Evolutionary conservation across 441 rosid genomes (phyloP).

Genomic region (Hura crepitans): DNA sequence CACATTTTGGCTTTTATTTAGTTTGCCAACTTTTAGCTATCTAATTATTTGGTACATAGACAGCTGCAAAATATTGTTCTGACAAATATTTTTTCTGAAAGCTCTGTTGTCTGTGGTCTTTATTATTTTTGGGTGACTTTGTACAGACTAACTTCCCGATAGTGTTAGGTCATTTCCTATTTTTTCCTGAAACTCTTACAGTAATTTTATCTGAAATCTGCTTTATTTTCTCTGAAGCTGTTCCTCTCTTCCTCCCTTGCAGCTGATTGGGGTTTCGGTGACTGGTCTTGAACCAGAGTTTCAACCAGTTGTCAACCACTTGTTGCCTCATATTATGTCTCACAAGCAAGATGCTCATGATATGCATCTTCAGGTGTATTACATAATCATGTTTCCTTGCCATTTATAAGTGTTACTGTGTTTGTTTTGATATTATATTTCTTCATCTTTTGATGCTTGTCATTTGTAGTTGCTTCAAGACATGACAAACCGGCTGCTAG

Average conservation of each 20-base stretch:
- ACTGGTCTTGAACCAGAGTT: slow-evolving; percentile 84
- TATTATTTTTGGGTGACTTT: neutral
- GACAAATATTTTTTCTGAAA: neutral
- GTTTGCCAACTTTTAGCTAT: slow-evolving; percentile 5
- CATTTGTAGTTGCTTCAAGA: slow-evolving; percentile 77
- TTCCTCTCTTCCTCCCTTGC: slow-evolving; percentile 25
- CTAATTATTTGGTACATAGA: slow-evolving; percentile 2
- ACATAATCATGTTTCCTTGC: slow-evolving; percentile 13
- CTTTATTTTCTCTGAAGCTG: slow-evolving; percentile 17
- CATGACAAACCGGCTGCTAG: slow-evolving; percentile 57
- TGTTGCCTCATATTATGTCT: slow-evolving; percentile 59
- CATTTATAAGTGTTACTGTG: slow-evolving; percentile 14
- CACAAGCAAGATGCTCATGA: slow-evolving; percentile 76
- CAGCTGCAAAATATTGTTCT: neutral
- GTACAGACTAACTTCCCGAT: neutral
- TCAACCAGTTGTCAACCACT: slow-evolving; percentile 76
- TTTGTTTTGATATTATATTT: slow-evolving; percentile 22
- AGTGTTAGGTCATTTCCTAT: neutral
- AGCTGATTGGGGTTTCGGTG: slow-evolving; percentile 78
- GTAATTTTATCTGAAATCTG: slow-evolving; percentile 12
- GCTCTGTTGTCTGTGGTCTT: neutral
- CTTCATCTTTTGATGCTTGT: slow-evolving; percentile 37
- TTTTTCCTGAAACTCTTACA: neutral
- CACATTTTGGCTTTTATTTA: neutral
- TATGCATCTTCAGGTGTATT: slow-evolving; percentile 75